Evolutionary conservation across 768 basidiomycete genomes (phyloP).

Genomic region (Phaffia tasmanica): DNA sequence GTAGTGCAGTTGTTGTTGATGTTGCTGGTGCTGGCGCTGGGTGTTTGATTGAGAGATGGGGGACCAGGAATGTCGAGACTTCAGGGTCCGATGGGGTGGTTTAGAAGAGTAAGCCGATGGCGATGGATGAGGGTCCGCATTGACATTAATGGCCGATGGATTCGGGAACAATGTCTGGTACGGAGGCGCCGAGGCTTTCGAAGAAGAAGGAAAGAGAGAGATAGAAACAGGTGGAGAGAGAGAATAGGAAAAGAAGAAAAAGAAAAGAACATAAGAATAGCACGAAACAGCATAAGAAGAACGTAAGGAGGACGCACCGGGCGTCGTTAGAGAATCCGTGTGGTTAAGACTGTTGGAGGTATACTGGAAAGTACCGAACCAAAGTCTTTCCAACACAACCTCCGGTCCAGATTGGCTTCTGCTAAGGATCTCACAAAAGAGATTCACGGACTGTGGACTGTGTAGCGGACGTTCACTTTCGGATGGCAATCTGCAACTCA

Average conservation of each 20-base stretch:
- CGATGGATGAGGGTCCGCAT: neutral
- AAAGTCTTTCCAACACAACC: slow-evolving; percentile 16
- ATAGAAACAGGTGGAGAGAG: neutral
- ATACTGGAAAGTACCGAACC: slow-evolving; percentile 21
- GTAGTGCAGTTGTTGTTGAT: neutral
- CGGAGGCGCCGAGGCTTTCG: neutral
- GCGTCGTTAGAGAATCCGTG: neutral
- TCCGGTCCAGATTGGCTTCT: neutral
- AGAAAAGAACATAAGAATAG: neutral
- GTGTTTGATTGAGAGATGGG: neutral
- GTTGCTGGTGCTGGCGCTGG: neutral
- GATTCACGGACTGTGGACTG: neutral
- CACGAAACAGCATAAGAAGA: neutral
- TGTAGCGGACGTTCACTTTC: slow-evolving; percentile 10
- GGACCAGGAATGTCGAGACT: neutral
- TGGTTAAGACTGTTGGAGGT: neutral
- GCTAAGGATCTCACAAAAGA: slow-evolving; percentile 19
- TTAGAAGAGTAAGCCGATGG: neutral
- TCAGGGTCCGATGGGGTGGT: neutral
- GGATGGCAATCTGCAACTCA: slow-evolving; percentile 6
- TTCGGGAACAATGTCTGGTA: slow-evolving; percentile 1
- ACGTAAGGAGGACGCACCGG: neutral
- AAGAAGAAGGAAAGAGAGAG: neutral
- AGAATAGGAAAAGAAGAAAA: no score
- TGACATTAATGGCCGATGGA: neutral